phyloP scores from a whole-genome alignment of 2,329 filamentous ascomycete species.

The Lasiodiplodia gonubiensis region DNA sequence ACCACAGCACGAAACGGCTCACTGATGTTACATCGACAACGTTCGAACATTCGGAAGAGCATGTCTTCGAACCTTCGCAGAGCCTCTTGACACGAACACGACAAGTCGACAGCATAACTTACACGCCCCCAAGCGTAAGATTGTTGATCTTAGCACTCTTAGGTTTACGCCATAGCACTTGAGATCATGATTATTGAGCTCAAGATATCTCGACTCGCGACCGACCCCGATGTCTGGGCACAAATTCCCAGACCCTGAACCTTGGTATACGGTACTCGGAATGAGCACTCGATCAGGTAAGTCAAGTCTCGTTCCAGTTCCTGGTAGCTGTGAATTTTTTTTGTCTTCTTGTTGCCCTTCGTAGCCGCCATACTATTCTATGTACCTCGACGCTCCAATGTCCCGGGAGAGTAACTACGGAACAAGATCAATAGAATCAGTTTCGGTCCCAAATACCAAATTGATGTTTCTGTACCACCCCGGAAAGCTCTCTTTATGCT shows the following conservation, averaged over 20 bases:
- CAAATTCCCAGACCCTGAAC: not conserved
- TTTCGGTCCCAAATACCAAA: not conserved
- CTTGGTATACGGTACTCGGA: not conserved
- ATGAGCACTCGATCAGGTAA: not conserved
- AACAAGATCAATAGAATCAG: not conserved
- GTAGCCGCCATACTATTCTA: not conserved
- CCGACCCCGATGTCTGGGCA: not conserved
- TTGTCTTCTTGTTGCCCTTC: not conserved
- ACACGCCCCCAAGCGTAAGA: not conserved
- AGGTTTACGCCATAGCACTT: not conserved
- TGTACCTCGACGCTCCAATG: not conserved
- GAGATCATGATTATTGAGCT: not conserved
- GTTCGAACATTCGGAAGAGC: not conserved
- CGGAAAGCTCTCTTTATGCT: not conserved
- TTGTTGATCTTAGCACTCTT: not conserved
- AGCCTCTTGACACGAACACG: not conserved
- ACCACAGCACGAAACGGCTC: not conserved
- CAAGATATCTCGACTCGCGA: not conserved
- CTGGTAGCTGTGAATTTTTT: not conserved
- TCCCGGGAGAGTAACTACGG: not conserved
- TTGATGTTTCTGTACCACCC: not conserved
- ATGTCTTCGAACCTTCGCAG: not conserved
- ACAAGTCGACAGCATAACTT: not conserved
- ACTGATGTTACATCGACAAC: not conserved
- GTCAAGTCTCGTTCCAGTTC: not conserved